Percentiles rank a stretch among this genome's conserved stretches.
Conservation (phyloP, 306 rosid species). For the Prunus davidiana region DNA sequence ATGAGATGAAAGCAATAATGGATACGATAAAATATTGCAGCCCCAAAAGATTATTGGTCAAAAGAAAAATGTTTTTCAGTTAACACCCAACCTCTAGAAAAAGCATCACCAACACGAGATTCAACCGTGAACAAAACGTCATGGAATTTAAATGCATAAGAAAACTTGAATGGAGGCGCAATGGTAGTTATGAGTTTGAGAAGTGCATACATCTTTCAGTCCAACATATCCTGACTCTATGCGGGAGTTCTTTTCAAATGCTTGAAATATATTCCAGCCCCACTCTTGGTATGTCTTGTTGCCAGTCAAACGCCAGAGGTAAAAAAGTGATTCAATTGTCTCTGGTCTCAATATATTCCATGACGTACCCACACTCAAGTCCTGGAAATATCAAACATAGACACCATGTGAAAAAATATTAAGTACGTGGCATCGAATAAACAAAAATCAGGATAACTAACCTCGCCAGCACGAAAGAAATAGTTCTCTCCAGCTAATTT, state of each 20-base stretch:
- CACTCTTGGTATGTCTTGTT: slow-evolving; percentile 96
- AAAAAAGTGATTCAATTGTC: slow-evolving; percentile 93
- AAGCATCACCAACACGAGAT: background rate
- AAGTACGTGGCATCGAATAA: slow-evolving; percentile 8
- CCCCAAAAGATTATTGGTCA: background rate
- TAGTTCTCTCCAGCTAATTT: slow-evolving; percentile 99
- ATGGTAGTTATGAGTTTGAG: slow-evolving; percentile 7
- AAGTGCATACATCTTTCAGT: slow-evolving; percentile 80
- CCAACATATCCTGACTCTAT: slow-evolving; percentile 91
- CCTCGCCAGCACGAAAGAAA: slow-evolving; percentile 78
- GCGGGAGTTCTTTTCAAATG: slow-evolving; percentile 96
- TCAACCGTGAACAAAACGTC: background rate
- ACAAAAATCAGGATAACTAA: slow-evolving; percentile 34
- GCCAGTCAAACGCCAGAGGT: slow-evolving; percentile 95
- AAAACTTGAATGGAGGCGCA: slow-evolving; percentile 14
- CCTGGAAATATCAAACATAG: slow-evolving; percentile 43
- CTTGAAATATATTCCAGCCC: slow-evolving; percentile 99
- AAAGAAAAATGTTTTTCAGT: background rate
- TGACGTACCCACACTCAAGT: slow-evolving; percentile 92
- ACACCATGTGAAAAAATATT: slow-evolving; percentile 13
- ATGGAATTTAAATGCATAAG: background rate
- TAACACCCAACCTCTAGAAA: too few relatives aligned
- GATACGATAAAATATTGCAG: background rate
- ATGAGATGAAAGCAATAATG: background rate
- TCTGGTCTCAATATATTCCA: slow-evolving; percentile 99